Evolutionary conservation across 768 basidiomycete species (phyloP), one percentile per base, ranked within the genome.

Genomic region (Lentinula edodes): DNA sequence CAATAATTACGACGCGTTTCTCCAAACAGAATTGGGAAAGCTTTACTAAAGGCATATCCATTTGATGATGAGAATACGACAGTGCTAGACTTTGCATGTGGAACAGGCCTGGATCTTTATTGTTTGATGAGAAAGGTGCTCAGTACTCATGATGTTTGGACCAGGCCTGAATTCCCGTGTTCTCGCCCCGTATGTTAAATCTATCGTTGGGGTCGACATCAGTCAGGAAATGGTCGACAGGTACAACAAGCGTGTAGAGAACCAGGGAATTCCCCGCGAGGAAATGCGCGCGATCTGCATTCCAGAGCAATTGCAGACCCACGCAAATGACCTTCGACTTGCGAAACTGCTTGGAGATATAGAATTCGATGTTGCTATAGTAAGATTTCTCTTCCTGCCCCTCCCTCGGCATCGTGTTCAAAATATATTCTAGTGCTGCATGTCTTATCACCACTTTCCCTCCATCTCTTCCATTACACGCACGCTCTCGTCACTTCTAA

Each of bases 391-490:
- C 36, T 48, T n/a, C 28, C 42, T 50, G 32, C 52, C 5, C 28
- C 1, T 50, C 35, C 35, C 20, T 16, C 16, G 18, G 18, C 20
- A 6, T 46, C 12, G 28, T 50, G 13, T 16, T n/a, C 18, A 34
- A 50, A n/a, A 50, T 55, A 6, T 18, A 35, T 48, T 32, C 5
- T 63, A 91, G 89, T 91, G 89, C 66, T 75, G 80, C 8, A 73
- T 76, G 32, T 76, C 88, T 1, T 89, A 86, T 66, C 88, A 89
- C 64, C 88, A 89, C 68, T 77, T 89, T 58, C 58, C 71, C 5
- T 79, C 79, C 32, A 78, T 85, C 65, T 71, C 75, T 7, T 70
- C 72, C 10, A 77, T 76, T 43, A 88, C 87, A 3, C 68, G 69
- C n/a, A 67, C 69, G 1, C 80, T 89, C 16, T 74, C 74, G 1